These are phyloP conservation scores for Colletotrichum neosansevieriae DNA, from an alignment of 2,329 filamentous ascomycete genomes.

Conservation along the genomic window DNA sequence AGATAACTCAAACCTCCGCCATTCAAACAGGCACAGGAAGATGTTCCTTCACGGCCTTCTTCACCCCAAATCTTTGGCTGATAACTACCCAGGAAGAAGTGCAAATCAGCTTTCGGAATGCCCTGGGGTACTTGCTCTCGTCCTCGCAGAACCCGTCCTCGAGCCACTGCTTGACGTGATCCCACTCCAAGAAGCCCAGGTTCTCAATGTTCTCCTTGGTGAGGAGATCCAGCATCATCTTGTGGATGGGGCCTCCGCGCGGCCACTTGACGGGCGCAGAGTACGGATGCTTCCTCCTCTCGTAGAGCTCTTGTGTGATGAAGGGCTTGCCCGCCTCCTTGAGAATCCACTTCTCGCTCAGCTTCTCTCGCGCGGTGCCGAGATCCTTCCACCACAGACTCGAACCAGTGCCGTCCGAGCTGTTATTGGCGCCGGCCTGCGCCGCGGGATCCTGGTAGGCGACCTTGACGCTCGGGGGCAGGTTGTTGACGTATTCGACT, in stretches of 20 bases:
- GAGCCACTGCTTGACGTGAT: constrained; percentile 50
- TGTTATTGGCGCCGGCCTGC: not conserved
- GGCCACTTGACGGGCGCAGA: constrained; percentile 58
- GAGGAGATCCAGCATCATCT: constrained; percentile 47
- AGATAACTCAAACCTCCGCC: no score
- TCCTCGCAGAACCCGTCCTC: constrained; percentile 53
- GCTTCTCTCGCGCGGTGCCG: constrained; percentile 39
- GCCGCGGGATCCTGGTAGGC: constrained; percentile 31
- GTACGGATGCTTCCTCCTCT: constrained; percentile 62
- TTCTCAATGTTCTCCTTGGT: constrained; percentile 52
- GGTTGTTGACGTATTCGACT: constrained; percentile 47
- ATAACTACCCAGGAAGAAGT: constrained; percentile 32
- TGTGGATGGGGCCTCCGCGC: constrained; percentile 57
- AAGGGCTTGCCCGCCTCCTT: constrained; percentile 52
- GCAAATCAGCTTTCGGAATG: constrained; percentile 32
- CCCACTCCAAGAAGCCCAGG: constrained; percentile 57
- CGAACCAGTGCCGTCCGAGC: constrained; percentile 43
- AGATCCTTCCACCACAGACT: constrained; percentile 53
- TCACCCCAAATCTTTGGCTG: constrained; percentile 31
- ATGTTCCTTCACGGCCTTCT: constrained; percentile 17
- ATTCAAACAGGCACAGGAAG: no score
- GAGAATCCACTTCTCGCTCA: constrained; percentile 64
- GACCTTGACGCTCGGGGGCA: constrained; percentile 48
- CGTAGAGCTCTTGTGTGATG: constrained; percentile 64
- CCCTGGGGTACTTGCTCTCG: constrained; percentile 47